These are phyloP conservation scores for Canavalia ensiformis DNA, from an alignment of 306 rosid species.

Conservation along the genomic window DNA sequence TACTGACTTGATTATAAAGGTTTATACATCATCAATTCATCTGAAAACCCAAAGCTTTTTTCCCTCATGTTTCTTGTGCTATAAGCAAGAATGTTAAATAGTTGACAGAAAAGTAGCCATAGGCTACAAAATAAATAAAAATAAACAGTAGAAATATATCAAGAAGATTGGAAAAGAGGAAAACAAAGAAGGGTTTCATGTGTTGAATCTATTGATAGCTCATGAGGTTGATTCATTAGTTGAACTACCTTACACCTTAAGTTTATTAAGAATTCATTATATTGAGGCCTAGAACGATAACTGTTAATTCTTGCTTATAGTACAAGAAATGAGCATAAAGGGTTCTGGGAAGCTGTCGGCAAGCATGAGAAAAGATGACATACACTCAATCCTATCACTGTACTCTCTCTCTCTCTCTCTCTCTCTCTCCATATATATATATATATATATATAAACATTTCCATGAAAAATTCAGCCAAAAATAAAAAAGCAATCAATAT, in stretches of 20 bases:
- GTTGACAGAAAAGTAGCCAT: slow-evolving; percentile 4
- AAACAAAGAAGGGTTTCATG: slow-evolving; percentile 10
- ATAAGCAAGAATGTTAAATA: slow-evolving; percentile 7
- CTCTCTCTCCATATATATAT: too few species aligned
- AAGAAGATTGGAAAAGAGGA: background rate
- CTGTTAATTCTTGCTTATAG: background rate
- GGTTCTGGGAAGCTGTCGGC: slow-evolving; percentile 10
- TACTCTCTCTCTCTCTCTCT: background rate
- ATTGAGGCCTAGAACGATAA: background rate
- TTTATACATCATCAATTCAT: background rate
- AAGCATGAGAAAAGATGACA: slow-evolving; percentile 21
- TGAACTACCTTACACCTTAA: background rate
- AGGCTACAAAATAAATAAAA: background rate
- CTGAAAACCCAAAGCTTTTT: background rate
- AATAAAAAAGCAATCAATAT: background rate
- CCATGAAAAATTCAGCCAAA: slow-evolving; percentile 4
- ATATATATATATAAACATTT: background rate
- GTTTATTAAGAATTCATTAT: slow-evolving; percentile 2
- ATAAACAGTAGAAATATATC: background rate
- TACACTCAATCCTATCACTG: background rate
- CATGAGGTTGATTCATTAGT: slow-evolving; percentile 27
- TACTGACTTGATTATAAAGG: slow-evolving; percentile 26
- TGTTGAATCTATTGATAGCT: slow-evolving; percentile 13
- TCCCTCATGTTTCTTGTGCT: slow-evolving; percentile 13
- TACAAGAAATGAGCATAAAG: background rate